Percentiles rank a stretch among this genome's conserved stretches.
Conservation (phyloP, 768 basidiomycete species). For the Mycena albidolilacea region DNA sequence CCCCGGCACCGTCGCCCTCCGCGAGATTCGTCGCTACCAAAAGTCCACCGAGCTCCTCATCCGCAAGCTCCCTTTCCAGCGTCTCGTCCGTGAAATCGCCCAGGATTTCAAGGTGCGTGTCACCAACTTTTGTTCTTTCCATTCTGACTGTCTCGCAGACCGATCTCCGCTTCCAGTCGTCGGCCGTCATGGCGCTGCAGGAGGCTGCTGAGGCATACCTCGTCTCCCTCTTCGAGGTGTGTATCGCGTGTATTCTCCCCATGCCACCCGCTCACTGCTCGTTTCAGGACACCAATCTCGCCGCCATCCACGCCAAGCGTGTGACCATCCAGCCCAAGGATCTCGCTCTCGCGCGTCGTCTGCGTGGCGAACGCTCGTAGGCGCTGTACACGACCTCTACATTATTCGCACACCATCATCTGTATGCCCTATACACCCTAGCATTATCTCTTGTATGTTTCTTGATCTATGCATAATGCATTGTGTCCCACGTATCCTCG, state of each 20-base stretch:
- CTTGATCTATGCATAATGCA: constrained; percentile 4
- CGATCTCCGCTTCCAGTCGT: constrained; percentile 83
- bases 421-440: constrained; percentile 33
- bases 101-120: constrained; percentile 69
- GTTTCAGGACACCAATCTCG: constrained; percentile 70
- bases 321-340: constrained; percentile 91
- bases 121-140: not conserved
- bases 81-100: constrained; percentile 72
- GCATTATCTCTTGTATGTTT: constrained; percentile 30
- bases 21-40: constrained; percentile 41
- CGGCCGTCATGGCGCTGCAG: constrained; percentile 85
- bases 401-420: constrained; percentile 11
- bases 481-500: not conserved
- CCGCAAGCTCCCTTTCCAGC: constrained; percentile 44
- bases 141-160: constrained; percentile 44
- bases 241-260: constrained; percentile 55
- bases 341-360: constrained; percentile 83
- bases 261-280: constrained; percentile 11
- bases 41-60: constrained; percentile 42
- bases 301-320: constrained; percentile 89
- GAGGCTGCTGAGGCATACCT: constrained; percentile 88
- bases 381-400: constrained; percentile 3
- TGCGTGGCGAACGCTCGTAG: constrained; percentile 69
- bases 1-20: constrained; percentile 42
- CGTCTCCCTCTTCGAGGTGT: constrained; percentile 79